Conservation (phyloP, 192 early-diverging fungal genomes). For the Haplosporangium gracile region DNA sequence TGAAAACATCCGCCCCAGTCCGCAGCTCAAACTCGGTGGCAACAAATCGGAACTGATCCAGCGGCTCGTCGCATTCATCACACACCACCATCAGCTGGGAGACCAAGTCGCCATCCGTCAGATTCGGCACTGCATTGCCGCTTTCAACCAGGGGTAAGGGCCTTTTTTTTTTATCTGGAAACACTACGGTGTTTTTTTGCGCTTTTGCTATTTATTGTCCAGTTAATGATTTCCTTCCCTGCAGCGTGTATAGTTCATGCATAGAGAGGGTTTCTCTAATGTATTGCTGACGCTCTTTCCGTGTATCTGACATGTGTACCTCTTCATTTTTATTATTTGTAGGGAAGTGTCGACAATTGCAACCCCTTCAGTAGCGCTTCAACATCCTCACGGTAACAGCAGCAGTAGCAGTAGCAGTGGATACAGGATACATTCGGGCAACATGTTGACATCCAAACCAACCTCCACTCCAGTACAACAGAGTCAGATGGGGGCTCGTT, state of each 20-base stretch:
- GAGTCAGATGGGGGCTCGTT: neutral
- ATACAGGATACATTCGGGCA: slow-evolving; percentile 22
- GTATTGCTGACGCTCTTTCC: neutral
- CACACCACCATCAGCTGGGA: slow-evolving; percentile 37
- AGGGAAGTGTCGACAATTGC: slow-evolving; percentile 47
- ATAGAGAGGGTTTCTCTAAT: neutral
- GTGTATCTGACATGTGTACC: neutral
- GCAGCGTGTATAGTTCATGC: neutral
- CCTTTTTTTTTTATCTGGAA: neutral
- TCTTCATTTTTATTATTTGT: neutral
- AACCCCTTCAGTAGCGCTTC: slow-evolving; percentile 25
- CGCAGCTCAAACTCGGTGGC: slow-evolving; percentile 55
- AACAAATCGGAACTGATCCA: slow-evolving; percentile 50
- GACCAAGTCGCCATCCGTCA: slow-evolving; percentile 53
- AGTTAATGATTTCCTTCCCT: neutral
- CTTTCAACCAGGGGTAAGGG: slow-evolving; percentile 43
- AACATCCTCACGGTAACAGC: slow-evolving; percentile 10
- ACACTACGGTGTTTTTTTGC: neutral
- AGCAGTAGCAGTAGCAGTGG: slow-evolving; percentile 6
- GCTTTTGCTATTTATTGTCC: neutral
- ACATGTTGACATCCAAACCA: slow-evolving; percentile 21
- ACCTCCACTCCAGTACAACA: neutral
- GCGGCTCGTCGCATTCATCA: slow-evolving; percentile 28
- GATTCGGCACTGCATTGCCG: slow-evolving; percentile 51
- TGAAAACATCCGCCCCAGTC: slow-evolving; percentile 48